These are phyloP conservation scores for Cantharellus anzutake DNA, from an alignment of 768 basidiomycete species.

Conservation along the genomic window DNA sequence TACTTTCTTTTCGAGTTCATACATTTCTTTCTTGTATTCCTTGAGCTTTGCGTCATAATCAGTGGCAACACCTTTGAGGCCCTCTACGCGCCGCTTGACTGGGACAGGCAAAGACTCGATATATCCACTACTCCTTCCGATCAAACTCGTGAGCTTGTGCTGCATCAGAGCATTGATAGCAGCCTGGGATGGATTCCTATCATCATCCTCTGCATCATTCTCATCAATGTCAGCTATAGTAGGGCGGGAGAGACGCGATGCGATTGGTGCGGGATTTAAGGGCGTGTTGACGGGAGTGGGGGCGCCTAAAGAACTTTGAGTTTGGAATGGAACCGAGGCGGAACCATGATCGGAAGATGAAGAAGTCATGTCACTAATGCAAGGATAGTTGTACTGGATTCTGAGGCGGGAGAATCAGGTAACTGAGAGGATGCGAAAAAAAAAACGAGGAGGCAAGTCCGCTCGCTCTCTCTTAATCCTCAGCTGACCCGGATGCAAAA, in stretches of 20 bases:
- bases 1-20: slow-evolving; percentile 93
- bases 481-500: too few relatives aligned
- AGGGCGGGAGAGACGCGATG: slow-evolving; percentile 62
- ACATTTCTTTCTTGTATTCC: slow-evolving; percentile 86
- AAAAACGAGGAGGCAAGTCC: too few relatives aligned
- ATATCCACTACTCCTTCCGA: slow-evolving; percentile 89
- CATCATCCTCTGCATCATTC: slow-evolving; percentile 33
- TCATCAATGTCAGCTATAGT: slow-evolving; percentile 19
- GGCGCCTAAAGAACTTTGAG: slow-evolving; percentile 22
- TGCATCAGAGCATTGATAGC: slow-evolving; percentile 75
- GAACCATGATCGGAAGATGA: too few relatives aligned
- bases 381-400: too few relatives aligned
- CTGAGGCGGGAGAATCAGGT: too few relatives aligned
- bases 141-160: slow-evolving; percentile 60
- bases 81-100: slow-evolving; percentile 73
- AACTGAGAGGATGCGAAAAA: too few relatives aligned
- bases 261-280: slow-evolving; percentile 61
- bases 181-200: slow-evolving; percentile 19
- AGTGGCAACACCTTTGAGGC: slow-evolving; percentile 82
- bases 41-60: slow-evolving; percentile 83
- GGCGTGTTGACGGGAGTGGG: slow-evolving; percentile 93
- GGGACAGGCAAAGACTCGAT: slow-evolving; percentile 71
- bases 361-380: too few relatives aligned
- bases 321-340: slow-evolving; percentile 3
- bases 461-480: too few relatives aligned